Base-by-base conservation (phyloP, 2,329 filamentous ascomycete species). In the Pyrenophora teres region DNA sequence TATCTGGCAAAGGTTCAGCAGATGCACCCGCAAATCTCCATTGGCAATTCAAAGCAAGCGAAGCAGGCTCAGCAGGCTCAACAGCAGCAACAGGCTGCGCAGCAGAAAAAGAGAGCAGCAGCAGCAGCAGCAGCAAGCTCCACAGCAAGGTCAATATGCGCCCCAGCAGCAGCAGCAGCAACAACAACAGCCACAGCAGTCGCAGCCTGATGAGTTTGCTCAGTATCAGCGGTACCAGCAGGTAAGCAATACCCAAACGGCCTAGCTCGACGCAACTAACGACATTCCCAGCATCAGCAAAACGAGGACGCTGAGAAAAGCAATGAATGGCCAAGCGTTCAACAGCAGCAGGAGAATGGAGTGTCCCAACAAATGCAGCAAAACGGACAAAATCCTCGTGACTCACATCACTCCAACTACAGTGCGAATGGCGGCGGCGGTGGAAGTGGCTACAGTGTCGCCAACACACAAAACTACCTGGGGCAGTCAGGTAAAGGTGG, bases 1-100 rank as follows among this genome's bases (percentile, higher is more conserved):
- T 99, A 99, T 73, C 83, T 99, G 59, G 94, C 94, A 56, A 99
- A 97, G 74, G 94, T 99, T 39, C 94, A 99, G 76, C 92, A 95
- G 67, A 97, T 97, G 90, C 94, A 99, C 73, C 94, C 94, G 37
- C 90, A 96, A 69, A 90, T 97, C 76, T 90, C 95, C 66, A 87
- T 96, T 37, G 90, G 90, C n/a, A 84, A 89, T 31, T 92, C 89
- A 44, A 78, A 81, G 13, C 86, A 89, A 31, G 91, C 92, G 64
- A 87, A 88, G 69, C 84, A 84, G 67, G 79, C 80, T 45, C 74
- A 83, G 45, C 82, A 86, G 54, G 54, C 56, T 16, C 81, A 85
- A 47, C 81, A 83, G 60, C 77, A 68, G 61, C 74, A 74, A 67
- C 78, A 71, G 48, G 59, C 73, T 62, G 55, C 68, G 37, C 67